Evolutionary conservation across 805 yeast species (phyloP), one percentile per base, ranked within the genome.

Genomic region (Cyberlindnera maritima): DNA sequence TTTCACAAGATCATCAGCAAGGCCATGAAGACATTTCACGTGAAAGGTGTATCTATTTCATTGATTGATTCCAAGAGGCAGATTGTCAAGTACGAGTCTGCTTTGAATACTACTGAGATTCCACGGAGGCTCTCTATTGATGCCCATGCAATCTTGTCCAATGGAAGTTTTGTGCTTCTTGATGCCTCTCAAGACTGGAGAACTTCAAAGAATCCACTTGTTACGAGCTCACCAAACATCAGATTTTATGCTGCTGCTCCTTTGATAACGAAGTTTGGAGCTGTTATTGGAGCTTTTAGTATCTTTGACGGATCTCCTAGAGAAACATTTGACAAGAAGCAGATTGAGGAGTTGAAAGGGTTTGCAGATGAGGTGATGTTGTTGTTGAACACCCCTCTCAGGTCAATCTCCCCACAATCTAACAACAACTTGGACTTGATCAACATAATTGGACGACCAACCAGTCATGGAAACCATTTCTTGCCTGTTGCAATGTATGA

Each of bases 111-210:
- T 46, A 68, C 63, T n/a, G 78, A 72, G 47, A 72, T 80, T 41
- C 80, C 81, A 12, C 68, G 88, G 43, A 64, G 62, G 18, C 65
- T 80, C 2, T 80, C 89, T 8, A 63, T 86, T 39, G 94, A 86
- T 60, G 80, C 80, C 9, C 92, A 86, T 64, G 71, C 89, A 0
- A 71, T 86, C 2, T 64, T 86, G 31, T 82, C 90, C 0, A 62
- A 69, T 7, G 80, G 72, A 2, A 71, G 74, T 50, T 76, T 86
- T 44, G 67, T 80, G 3, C 54, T 86, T 8, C 59, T 72, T 5
- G 87, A 85, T 60, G 81, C 90, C 2, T 62, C 79, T 5, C 66
- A 67, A 31, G 95, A 86, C 59, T 86, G 95, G 94, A 70, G 95
- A 60, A 75, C 83, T 4, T 57, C 64, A 15, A 65, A 69, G 35